Evolutionary conservation across 768 basidiomycete genomes (phyloP), one percentile per base, ranked within the genome.

Genomic region (Russula abietina): DNA sequence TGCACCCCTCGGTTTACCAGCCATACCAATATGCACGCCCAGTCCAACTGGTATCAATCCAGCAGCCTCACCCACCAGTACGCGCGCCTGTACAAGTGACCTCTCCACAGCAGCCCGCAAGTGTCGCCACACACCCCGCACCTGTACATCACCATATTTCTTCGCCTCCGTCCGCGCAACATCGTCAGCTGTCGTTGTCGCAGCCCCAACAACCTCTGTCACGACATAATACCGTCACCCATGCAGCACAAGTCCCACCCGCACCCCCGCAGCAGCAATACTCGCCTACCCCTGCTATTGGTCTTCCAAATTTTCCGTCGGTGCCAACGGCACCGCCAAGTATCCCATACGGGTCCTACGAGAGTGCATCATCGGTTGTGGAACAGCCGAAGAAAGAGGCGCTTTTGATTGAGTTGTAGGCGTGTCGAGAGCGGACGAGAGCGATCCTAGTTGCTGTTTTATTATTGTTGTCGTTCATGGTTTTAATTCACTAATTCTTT

Each of bases 11-110:
- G 22, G 26, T 39, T 36, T 50, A 46, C 14, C 57, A 54, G 33
- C 65, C 65, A 19, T 63, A 70, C 32, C 73, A 71, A 56, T 68
- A 72, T 28, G 68, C 68, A 11, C 70, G 68, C 45, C 71, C 76
- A 58, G 65, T 70, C 41, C 73, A 72, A 6, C 72, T 72, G 14
- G 59, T 71, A 64, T 57, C 62, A 49, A 55, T 64, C 64, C 66
- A 69, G 53, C 57, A 68, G 45, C 48, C 65, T 56, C 43, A 30
- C 19, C 43, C 59, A 46, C 43, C 65, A 68, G 65, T 70, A 59
- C 69, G 36, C 70, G 69, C 32, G 12, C 57, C 59, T 22, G 56
- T 39, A 3, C 54, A 50, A 33, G 54, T 43, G 17, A 45, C 46
- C 19, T 30, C n/a, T 8, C 39, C 39, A 38, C 61, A 39, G 30